Percentiles rank a stretch among this genome's conserved stretches.
phyloP scores from a whole-genome alignment of 495 filamentous ascomycete genomes.

The Cercophora scortea region DNA sequence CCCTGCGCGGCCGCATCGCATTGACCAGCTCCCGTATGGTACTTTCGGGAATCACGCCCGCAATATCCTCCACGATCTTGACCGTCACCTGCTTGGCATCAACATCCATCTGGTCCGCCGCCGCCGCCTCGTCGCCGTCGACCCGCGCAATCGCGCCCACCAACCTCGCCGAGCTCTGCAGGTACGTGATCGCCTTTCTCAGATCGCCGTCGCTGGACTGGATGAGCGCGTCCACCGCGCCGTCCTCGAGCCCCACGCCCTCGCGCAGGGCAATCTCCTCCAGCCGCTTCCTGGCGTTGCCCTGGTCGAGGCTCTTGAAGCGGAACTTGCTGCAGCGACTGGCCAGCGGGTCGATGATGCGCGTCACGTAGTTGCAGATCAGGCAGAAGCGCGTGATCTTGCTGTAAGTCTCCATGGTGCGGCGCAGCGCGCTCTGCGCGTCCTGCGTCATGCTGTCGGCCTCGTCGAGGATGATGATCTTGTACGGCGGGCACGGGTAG shows the following conservation, averaged over 20 bases:
- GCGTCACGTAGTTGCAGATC: slow-evolving; percentile 96
- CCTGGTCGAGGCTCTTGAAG: slow-evolving; percentile 90
- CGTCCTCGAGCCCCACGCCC: slow-evolving; percentile 63
- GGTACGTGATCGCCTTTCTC: slow-evolving; percentile 88
- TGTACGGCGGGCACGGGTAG: slow-evolving; percentile 95
- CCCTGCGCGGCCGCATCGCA: slow-evolving; percentile 69
- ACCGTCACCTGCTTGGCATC: slow-evolving; percentile 61
- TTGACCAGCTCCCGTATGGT: slow-evolving; percentile 62
- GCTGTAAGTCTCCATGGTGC: slow-evolving; percentile 97
- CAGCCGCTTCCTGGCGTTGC: slow-evolving; percentile 64
- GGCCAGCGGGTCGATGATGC: slow-evolving; percentile 94
- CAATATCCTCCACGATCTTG: slow-evolving; percentile 83
- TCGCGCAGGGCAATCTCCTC: slow-evolving; percentile 75
- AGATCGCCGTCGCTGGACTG: slow-evolving; percentile 88
- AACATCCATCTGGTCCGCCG: slow-evolving; percentile 48
- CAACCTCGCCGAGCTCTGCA: slow-evolving; percentile 83
- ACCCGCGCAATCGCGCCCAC: slow-evolving; percentile 49
- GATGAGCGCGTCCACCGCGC: slow-evolving; percentile 75
- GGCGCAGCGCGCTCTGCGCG: slow-evolving; percentile 81
- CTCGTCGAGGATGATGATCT: slow-evolving; percentile 96
- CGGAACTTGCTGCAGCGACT: slow-evolving; percentile 93
- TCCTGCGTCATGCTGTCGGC: slow-evolving; percentile 99
- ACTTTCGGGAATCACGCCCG: slow-evolving; percentile 76
- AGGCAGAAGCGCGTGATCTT: slow-evolving; percentile 96
- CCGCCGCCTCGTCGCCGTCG: slow-evolving; percentile 23